These are phyloP conservation scores for Diaporthe citri DNA, from an alignment of 2,329 filamentous ascomycete genomes.

Conservation along the genomic window DNA sequence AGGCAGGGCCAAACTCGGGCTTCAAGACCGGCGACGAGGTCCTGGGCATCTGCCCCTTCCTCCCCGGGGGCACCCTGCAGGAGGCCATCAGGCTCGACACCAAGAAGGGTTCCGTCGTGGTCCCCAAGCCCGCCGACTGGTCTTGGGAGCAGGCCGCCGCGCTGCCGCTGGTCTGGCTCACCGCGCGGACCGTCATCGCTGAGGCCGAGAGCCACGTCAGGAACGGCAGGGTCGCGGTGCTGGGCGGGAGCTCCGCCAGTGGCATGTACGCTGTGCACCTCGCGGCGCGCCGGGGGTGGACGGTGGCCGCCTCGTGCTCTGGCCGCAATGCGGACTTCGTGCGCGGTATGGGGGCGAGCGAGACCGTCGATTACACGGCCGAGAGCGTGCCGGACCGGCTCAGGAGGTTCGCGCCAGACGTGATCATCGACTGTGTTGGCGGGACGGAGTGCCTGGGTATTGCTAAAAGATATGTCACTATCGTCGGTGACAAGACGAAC, in stretches of 20 bases:
- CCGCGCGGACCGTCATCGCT: constrained; percentile 40
- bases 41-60: constrained; percentile 37
- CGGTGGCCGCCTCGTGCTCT: constrained; percentile 42
- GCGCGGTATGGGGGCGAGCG: constrained; percentile 39
- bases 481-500: constrained; percentile 43
- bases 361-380: constrained; percentile 42
- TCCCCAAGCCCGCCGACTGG: constrained; percentile 39
- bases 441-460: constrained; percentile 39
- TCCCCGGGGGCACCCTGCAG: constrained; percentile 38
- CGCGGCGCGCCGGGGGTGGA: constrained; percentile 42
- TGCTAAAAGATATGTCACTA: constrained; percentile 41
- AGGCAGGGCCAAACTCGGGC: constrained; percentile 33
- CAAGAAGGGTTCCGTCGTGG: constrained; percentile 29
- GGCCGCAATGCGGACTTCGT: constrained; percentile 42
- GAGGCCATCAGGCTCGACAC: constrained; percentile 35
- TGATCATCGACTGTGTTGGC: constrained; percentile 41
- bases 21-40: constrained; percentile 40
- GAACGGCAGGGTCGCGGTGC: constrained; percentile 38
- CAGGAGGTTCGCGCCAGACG: constrained; percentile 33
- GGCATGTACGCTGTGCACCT: constrained; percentile 42
- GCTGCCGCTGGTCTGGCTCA: constrained; percentile 42
- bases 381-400: constrained; percentile 22
- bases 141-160: constrained; percentile 41
- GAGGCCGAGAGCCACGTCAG: constrained; percentile 32
- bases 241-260: constrained; percentile 42